Evolutionary conservation across 352 stramenopile species (phyloP).

Genomic region (Pythium oligandrum): DNA sequence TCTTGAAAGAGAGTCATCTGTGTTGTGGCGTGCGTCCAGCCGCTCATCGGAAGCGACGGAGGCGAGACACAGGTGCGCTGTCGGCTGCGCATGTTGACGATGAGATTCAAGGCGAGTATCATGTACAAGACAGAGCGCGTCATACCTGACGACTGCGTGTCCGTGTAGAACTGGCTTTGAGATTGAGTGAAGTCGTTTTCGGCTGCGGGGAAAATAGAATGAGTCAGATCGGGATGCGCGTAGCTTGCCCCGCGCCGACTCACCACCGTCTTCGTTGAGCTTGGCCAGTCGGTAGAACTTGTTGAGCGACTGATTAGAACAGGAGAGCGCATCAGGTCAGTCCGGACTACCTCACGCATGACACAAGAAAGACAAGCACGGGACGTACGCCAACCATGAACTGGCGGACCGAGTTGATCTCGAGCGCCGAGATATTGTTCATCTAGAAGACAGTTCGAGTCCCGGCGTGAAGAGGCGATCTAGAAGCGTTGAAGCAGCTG

Average conservation of each 20-base stretch:
- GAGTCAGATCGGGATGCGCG: no score
- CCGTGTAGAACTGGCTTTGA: constrained; percentile 23
- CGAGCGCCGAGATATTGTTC: constrained; percentile 84
- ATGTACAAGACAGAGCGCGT: no score
- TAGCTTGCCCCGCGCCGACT: no score
- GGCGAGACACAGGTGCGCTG: constrained; percentile 29
- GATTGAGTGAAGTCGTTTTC: constrained; percentile 20
- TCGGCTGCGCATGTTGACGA: constrained; percentile 8
- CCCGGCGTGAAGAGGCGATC: no score
- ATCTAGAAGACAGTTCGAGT: constrained; percentile 32
- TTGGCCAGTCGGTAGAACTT: constrained; percentile 75
- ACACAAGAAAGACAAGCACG: no score
- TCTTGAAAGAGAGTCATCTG: no score
- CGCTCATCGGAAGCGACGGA: constrained; percentile 50
- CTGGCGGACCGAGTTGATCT: constrained; percentile 86
- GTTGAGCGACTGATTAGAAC: constrained; percentile 48
- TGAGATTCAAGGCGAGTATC: no score
- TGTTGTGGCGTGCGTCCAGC: no score
- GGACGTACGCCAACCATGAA: constrained; percentile 75
- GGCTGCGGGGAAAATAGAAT: not conserved
- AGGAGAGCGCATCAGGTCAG: constrained; percentile 1
- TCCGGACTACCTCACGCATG: no score
- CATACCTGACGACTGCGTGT: not conserved
- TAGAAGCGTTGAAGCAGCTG: not conserved
- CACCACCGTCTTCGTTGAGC: constrained; percentile 41